Evolutionary conservation across 78 protist species (phyloP), one percentile per base, ranked within the genome.

Genomic region (Dictyostelium firmibasis): DNA sequence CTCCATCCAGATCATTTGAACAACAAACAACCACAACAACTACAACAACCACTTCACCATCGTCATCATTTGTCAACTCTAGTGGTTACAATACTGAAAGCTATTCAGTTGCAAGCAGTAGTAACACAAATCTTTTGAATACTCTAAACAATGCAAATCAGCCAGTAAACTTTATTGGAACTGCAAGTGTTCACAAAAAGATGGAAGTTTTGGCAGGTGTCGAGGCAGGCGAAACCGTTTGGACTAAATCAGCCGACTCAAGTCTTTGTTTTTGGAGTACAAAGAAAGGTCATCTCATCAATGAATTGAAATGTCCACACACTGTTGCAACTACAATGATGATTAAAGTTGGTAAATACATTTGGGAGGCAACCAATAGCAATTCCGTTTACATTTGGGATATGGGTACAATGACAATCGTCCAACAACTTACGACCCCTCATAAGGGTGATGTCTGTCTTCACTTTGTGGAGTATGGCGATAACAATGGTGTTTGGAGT

Each of bases 141-240:
- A 82, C 62, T 8, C n/a, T 60, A 3, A 27, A 69, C 33, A 82
- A 82, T 35, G 35, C 86, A 14, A 38, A 78, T 35, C 47, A 78
- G 9, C 94, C 94, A 43, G 74, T 89, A 25, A 89, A 89, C 35
- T 81, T 69, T 33, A 69, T 89, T 16, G 77, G 67, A 9, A 78
- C 29, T 14, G 94, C 74, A 20, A 41, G 64, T 25, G 83, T 81
- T 29, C 94, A 89, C 57, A 83, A 81, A 44, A 89, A 89, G 33
- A 35, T 89, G 25, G 94, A 89, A 47, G 35, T 89, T 7, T 50
- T 89, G 13, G 87, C 94, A 8, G 94, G 86, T 35, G 69, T 62
- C 23, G 94, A 89, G 35, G 94, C 94, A 44, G 94, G 94, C 18
- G 94, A 89, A 27, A 67, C 83, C 10, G 94, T 89, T 27, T 89